These are phyloP conservation scores for Noccaea caerulescens DNA, from an alignment of 345 rosid genomes.

Conservation along the genomic window DNA sequence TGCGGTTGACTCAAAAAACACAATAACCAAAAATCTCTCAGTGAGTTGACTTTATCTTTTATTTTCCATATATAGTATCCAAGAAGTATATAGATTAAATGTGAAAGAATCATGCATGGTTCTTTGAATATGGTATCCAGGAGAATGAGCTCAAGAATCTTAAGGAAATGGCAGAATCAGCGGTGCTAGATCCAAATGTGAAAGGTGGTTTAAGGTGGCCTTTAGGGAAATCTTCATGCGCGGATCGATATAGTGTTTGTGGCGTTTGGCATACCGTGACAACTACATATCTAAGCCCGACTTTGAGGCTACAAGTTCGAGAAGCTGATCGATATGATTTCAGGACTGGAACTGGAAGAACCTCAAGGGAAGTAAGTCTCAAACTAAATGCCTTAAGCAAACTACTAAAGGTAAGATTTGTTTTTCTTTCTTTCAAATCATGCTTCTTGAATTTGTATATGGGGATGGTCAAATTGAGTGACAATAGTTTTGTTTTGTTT, in stretches of 20 bases:
- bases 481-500: background rate
- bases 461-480: constrained; percentile 7
- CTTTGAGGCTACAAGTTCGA: constrained; percentile 53
- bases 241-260: constrained; percentile 47
- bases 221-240: constrained; percentile 48
- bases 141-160: constrained; percentile 58
- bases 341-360: constrained; percentile 47
- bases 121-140: constrained; percentile 46
- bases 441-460: constrained; percentile 4
- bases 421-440: background rate
- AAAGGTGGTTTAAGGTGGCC: constrained; percentile 81
- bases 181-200: constrained; percentile 57
- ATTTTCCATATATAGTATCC: background rate
- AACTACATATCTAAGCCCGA: constrained; percentile 45
- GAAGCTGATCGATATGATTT: constrained; percentile 65
- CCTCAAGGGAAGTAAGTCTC: constrained; percentile 46
- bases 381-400: constrained; percentile 49
- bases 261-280: constrained; percentile 56
- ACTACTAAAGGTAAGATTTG: constrained; percentile 32
- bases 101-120: background rate
- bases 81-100: background rate
- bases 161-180: constrained; percentile 49
- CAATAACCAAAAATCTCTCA: constrained; percentile 44
- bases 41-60: constrained; percentile 45
- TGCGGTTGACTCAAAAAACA: constrained; percentile 53